phyloP scores from a whole-genome alignment of 805 yeast species.

The Isabelozyma heimii region DNA sequence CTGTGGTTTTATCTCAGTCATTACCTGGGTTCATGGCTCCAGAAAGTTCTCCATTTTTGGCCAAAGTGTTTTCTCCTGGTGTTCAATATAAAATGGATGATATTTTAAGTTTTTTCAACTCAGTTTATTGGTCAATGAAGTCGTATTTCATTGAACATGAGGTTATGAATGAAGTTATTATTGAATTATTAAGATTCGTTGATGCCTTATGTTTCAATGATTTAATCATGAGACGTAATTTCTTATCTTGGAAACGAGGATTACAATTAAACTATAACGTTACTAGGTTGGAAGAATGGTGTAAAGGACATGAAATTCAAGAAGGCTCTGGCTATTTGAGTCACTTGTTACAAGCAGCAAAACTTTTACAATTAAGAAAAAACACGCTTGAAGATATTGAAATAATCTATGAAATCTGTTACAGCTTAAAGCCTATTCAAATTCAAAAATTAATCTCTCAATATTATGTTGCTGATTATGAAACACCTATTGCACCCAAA shows the following conservation, averaged over 20 bases:
- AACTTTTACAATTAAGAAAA: constrained; percentile 87
- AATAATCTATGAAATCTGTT: constrained; percentile 91
- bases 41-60: constrained; percentile 75
- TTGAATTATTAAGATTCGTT: constrained; percentile 79
- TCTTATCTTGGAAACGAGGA: constrained; percentile 97
- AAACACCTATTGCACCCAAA: constrained; percentile 82
- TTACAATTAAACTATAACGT: constrained; percentile 94
- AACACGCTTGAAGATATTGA: constrained; percentile 85
- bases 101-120: constrained; percentile 81
- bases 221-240: constrained; percentile 88
- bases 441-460: constrained; percentile 88
- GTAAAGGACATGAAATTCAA: constrained; percentile 86
- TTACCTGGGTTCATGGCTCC: constrained; percentile 94
- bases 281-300: constrained; percentile 97
- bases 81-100: constrained; percentile 91
- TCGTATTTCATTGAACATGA: constrained; percentile 82
- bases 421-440: constrained; percentile 91
- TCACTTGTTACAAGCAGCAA: constrained; percentile 90
- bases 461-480: constrained; percentile 91
- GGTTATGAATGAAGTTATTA: constrained; percentile 79
- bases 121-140: constrained; percentile 90
- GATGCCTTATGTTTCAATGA: constrained; percentile 96
- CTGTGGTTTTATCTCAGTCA: constrained; percentile 90
- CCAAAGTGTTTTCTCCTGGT: constrained; percentile 73
- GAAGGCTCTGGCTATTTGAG: constrained; percentile 83